Evolutionary conservation across 1,284 basidiomycete species (phyloP).

Genomic region (Ceratobasidium theobromae): DNA sequence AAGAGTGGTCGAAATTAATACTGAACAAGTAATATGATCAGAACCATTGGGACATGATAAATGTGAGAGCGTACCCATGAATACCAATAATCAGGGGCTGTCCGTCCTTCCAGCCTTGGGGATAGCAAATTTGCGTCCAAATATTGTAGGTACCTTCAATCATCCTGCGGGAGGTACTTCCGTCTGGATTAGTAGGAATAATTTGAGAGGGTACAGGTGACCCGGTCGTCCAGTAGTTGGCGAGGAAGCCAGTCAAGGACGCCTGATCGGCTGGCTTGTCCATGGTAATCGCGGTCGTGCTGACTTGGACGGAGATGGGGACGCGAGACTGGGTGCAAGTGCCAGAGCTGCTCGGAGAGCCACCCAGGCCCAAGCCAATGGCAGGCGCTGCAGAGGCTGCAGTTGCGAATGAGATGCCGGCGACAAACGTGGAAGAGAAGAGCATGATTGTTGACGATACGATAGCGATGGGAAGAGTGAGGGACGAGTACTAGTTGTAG

Average conservation of each 20-base stretch:
- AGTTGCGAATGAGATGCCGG: constrained; percentile 30
- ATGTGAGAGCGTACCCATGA: constrained; percentile 38
- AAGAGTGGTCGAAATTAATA: constrained; percentile 41
- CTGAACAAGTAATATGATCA: constrained; percentile 11
- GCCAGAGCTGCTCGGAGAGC: constrained; percentile 11
- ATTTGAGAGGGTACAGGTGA: constrained; percentile 1
- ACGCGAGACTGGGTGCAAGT: not conserved
- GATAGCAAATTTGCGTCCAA: constrained; percentile 37
- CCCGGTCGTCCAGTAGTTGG: constrained; percentile 16
- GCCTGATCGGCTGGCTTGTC: not conserved
- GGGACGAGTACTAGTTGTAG: not conserved
- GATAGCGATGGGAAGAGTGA: not conserved
- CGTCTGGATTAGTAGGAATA: constrained; percentile 11
- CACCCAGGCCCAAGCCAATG: not conserved
- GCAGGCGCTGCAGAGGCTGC: constrained; percentile 22
- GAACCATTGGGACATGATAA: not conserved
- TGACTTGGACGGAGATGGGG: constrained; percentile 10
- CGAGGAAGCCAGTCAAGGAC: constrained; percentile 7
- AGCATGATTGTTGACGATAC: constrained; percentile 25
- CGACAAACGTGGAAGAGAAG: constrained; percentile 24
- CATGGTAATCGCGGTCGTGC: not conserved
- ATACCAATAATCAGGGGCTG: constrained; percentile 37
- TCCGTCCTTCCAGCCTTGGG: constrained; percentile 31
- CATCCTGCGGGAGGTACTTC: not conserved
- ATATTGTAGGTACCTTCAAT: constrained; percentile 37